These are phyloP conservation scores for Fusarium abutilonis DNA, from an alignment of 2,329 filamentous ascomycete species.

Conservation along the genomic window DNA sequence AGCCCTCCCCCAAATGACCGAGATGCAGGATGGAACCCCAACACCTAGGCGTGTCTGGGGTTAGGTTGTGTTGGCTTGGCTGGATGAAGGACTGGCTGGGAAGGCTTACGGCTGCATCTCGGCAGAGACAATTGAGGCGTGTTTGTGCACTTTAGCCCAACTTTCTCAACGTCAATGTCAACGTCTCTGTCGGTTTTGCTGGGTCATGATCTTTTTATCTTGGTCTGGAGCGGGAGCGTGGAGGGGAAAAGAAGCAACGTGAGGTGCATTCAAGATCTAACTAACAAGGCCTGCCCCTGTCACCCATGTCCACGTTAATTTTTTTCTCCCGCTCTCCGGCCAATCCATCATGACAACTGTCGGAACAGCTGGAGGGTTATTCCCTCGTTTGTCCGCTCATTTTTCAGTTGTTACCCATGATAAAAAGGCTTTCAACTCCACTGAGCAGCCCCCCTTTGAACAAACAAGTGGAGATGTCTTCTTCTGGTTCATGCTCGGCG, in stretches of 20 bases:
- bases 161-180: neutral
- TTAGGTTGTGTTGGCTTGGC: conserved; percentile 10
- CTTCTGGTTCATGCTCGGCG: conserved; percentile 32
- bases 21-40: conserved; percentile 29
- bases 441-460: conserved; percentile 16
- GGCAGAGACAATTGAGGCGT: conserved; percentile 7
- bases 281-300: neutral
- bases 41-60: conserved; percentile 29
- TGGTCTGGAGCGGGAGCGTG: conserved; percentile 2
- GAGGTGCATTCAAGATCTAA: conserved; percentile 8
- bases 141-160: conserved; percentile 1
- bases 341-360: conserved; percentile 35
- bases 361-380: conserved; percentile 6
- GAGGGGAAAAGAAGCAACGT: conserved; percentile 3
- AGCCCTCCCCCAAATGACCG: conserved; percentile 32
- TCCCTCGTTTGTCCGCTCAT: conserved; percentile 6
- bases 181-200: neutral
- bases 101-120: conserved; percentile 24
- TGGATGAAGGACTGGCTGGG: conserved; percentile 1
- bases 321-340: neutral
- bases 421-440: conserved; percentile 18
- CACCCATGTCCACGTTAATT: conserved; percentile 3
- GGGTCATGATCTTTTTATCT: neutral
- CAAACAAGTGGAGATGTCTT: conserved; percentile 22
- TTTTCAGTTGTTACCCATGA: conserved; percentile 22